Evolutionary conservation across 1,284 basidiomycete species (phyloP), one percentile per base, ranked within the genome.

Genomic region (Papiliotrema flavescens): DNA sequence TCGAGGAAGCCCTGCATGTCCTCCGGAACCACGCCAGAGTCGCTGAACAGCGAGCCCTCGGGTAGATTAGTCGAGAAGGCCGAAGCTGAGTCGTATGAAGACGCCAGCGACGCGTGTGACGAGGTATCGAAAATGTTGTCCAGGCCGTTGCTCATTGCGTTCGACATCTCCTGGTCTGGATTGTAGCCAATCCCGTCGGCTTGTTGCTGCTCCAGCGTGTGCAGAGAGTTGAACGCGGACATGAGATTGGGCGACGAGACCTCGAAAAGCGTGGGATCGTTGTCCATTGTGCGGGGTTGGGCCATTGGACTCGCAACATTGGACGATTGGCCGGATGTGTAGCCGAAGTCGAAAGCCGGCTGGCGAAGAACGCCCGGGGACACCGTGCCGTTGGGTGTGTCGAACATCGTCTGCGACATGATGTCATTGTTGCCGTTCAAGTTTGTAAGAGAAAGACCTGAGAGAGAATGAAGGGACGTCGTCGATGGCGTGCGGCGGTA

Each of bases 1-100:
- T 73, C 67, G 39, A 71, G 64, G 57, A 71, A 70, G 39, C 64
- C 62, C 51, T 72, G 68, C 54, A 71, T 63, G 50, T 58, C 62
- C 23, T 63, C 61, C 2, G 71, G 70, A 13, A 65, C 62, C 14
- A 70, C 47, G 8, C 67, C 70, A 47, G 65, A 68, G 20, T 73
- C 60, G 48, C 68, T 71, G 58, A 63, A 75, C 24, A 71, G 50
- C 17, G 66, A 66, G 34, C 57, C 54, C 34, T 67, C 65, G 11
- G 47, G 47, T 51, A 64, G 65, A 23, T 34, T 50, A 22, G 54
- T 62, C 15, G 70, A 73, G 55, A 66, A 71, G 17, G 59, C 61
- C 0, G 70, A 71, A 2, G 60, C 62, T 28, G 62, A 63, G 50
- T 71, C 71, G 51, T 63, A 63, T 52, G 62, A 63, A 11, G 61